phyloP scores from a whole-genome alignment of 1,139 yeast genomes.

The Candida frijolesensis region DNA sequence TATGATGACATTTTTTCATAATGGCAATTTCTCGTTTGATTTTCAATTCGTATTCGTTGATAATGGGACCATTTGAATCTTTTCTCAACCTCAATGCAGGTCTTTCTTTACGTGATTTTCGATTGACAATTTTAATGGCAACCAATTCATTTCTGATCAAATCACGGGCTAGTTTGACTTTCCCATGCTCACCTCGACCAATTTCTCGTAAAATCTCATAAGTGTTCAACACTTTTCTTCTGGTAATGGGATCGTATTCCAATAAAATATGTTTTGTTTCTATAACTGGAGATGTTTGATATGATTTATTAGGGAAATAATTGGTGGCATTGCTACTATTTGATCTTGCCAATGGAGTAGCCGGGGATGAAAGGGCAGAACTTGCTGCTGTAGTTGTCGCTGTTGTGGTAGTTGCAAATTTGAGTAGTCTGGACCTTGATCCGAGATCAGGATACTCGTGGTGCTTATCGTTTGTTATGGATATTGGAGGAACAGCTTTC shows the following conservation, averaged over 20 bases:
- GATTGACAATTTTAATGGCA: slow-evolving; percentile 90
- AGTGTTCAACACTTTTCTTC: slow-evolving; percentile 82
- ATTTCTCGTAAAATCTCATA: slow-evolving; percentile 87
- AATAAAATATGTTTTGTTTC: slow-evolving; percentile 82
- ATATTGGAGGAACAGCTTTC: not conserved
- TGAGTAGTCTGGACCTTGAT: not conserved
- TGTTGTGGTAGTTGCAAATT: not conserved
- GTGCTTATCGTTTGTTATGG: not conserved
- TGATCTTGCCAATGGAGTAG: not conserved
- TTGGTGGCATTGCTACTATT: slow-evolving; percentile 2
- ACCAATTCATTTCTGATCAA: slow-evolving; percentile 69
- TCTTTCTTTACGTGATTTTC: slow-evolving; percentile 57
- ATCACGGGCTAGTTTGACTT: slow-evolving; percentile 88
- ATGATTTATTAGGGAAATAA: slow-evolving; percentile 11
- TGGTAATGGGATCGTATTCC: slow-evolving; percentile 87
- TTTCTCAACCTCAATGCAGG: slow-evolving; percentile 57
- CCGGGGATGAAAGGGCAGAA: slow-evolving; percentile 1
- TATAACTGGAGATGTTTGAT: slow-evolving; percentile 49
- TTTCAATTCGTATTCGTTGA: slow-evolving; percentile 58
- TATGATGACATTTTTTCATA: slow-evolving; percentile 91
- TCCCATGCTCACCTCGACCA: slow-evolving; percentile 97
- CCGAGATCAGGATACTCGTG: not conserved
- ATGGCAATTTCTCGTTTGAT: slow-evolving; percentile 92
- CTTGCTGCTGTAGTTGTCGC: not conserved
- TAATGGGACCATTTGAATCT: slow-evolving; percentile 17